Base-by-base conservation (phyloP, 768 basidiomycete genomes). In the Mycena chlorophos region DNA sequence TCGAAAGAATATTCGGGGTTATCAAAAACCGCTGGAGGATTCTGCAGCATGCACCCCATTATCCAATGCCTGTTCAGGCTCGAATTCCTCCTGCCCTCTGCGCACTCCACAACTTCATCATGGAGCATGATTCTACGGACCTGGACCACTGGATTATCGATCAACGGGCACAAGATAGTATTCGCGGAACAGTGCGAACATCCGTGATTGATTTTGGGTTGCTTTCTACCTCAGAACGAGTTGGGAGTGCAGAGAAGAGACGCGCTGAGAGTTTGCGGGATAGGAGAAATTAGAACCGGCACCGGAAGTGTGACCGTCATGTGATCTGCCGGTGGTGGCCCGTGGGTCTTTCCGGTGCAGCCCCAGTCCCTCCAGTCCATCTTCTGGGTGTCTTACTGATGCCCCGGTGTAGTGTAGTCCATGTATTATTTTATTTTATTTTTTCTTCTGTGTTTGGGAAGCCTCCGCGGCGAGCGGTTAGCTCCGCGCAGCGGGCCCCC, bases 41-140 rank as follows among this genome's bases (percentile, higher is more conserved):
- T 37, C 34, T 37, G 10, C 34, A 37, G 34, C 34, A 37, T 37
- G 12, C 34, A 37, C 34, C n/a, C 12, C 34, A 37, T n/a, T 37
- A 37, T n/a, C 10, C 12, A 10, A 37, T 37, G 34, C 34, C 10
- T 10, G n/a, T 37, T 10, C 71, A 71, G 51, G 64, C 60, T 3
- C 25, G 47, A 1, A 63, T 72, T 34, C 62, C 65, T 2, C 29
- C 55, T 25, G 65, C 60, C 0, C 57, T 69, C 0, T 66, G 58
- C 19, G 63, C 63, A 8, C 17, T 67, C 1, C 69, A 68, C 60
- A 69, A 71, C 52, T 70, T 69, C 43, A 56, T 65, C 22, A 37
- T 52, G 23, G 43, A 31, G 14, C 30, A 58, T 42, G 60, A 66
- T 50, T 55, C 59, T 16, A 20, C 45, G 31, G 56, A 63, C 46